A percentile compares a stretch with the other conserved stretches of the same genome.
Evolutionary conservation across 2,329 filamentous ascomycete species (phyloP).

Genomic region (Monilinia laxa): DNA sequence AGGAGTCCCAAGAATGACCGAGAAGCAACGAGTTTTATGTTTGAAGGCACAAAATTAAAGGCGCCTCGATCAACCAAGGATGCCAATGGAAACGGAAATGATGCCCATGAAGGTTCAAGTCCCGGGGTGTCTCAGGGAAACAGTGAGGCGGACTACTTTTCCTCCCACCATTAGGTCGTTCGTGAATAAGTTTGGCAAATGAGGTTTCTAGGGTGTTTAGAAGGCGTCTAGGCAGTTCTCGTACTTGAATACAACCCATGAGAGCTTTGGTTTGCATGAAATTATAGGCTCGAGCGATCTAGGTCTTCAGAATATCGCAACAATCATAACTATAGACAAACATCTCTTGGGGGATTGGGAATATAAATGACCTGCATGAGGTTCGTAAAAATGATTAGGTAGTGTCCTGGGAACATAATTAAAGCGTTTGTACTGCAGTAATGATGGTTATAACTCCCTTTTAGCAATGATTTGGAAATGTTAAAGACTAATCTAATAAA

Average conservation of each 20-base stretch:
- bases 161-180: constrained; percentile 17
- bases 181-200: constrained; percentile 5
- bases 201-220: constrained; percentile 3
- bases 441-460: not conserved
- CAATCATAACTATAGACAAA: not conserved
- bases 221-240: constrained; percentile 12
- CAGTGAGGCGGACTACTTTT: constrained; percentile 30
- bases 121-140: constrained; percentile 30
- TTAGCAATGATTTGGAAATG: not conserved
- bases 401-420: not conserved
- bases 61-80: constrained; percentile 28
- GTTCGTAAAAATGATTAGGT: not conserved
- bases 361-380: not conserved
- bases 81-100: constrained; percentile 39
- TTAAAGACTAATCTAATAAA: not conserved
- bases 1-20: constrained; percentile 41
- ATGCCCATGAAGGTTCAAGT: constrained; percentile 37
- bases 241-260: constrained; percentile 21
- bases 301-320: constrained; percentile 22
- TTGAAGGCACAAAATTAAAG: constrained; percentile 42
- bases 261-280: constrained; percentile 1
- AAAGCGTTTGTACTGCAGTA: not conserved
- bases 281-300: not conserved
- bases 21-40: constrained; percentile 43
- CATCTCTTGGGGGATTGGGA: not conserved